Percentiles rank a stretch among this genome's conserved stretches.
phyloP scores from a whole-genome alignment of 2,329 filamentous ascomycete genomes.

The Setomelanomma holmii region DNA sequence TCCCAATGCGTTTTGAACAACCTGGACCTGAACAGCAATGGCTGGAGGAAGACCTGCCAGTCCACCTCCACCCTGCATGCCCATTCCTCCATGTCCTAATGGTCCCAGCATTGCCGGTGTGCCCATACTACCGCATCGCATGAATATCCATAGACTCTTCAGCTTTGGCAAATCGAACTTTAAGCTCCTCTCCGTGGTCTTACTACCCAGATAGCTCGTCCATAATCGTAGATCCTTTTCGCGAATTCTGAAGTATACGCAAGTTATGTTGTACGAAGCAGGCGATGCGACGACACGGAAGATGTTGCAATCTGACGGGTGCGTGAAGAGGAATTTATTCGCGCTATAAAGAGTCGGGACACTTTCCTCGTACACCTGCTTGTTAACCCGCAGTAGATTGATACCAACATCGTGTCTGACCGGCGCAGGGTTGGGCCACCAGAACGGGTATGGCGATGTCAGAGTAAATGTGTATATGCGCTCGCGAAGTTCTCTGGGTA shows the following conservation, averaged over 20 bases:
- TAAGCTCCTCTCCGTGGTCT: slow-evolving; percentile 36
- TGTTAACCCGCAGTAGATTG: slow-evolving; percentile 36
- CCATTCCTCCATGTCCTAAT: slow-evolving; percentile 11
- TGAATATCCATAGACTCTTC: slow-evolving; percentile 45
- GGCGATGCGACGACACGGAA: slow-evolving; percentile 45
- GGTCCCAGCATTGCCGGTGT: slow-evolving; percentile 17
- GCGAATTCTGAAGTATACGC: slow-evolving; percentile 45
- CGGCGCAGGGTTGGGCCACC: slow-evolving; percentile 37
- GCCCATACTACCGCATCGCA: slow-evolving; percentile 34
- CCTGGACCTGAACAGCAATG: slow-evolving; percentile 32
- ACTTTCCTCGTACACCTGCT: slow-evolving; percentile 43
- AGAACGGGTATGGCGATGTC: slow-evolving; percentile 40
- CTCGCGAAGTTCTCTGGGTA: slow-evolving; percentile 47
- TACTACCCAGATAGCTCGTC: slow-evolving; percentile 46
- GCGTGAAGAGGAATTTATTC: slow-evolving; percentile 49
- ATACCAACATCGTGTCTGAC: slow-evolving; percentile 30
- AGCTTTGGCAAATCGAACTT: slow-evolving; percentile 44
- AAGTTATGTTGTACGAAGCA: slow-evolving; percentile 34
- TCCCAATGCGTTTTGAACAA: slow-evolving; percentile 31
- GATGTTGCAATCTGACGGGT: slow-evolving; percentile 50
- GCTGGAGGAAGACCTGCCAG: slow-evolving; percentile 16
- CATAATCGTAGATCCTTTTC: slow-evolving; percentile 48
- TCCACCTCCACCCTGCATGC: slow-evolving; percentile 3
- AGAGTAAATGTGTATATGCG: slow-evolving; percentile 44
- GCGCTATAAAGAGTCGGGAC: slow-evolving; percentile 42